Evolutionary conservation across 129 eudicot species (phyloP).

Genomic region (Calendula officinalis): DNA sequence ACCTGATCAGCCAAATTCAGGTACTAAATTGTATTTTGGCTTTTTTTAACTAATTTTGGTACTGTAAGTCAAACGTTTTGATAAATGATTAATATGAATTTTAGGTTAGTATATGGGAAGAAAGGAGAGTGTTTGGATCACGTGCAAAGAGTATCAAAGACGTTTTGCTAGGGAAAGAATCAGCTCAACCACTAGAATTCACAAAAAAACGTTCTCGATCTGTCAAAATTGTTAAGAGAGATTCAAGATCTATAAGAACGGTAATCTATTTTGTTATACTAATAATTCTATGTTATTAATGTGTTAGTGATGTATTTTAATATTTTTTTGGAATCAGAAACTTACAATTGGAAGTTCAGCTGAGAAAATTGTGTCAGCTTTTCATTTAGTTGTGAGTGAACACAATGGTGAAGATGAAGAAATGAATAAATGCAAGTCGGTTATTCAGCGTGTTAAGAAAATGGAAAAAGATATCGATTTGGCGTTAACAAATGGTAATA

Average conservation of each 20-base stretch:
- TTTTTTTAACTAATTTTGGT: background rate
- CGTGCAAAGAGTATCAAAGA: constrained; percentile 58
- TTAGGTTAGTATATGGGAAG: constrained; percentile 89
- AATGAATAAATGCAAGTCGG: constrained; percentile 78
- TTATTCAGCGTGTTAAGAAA: constrained; percentile 64
- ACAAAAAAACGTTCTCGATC: constrained; percentile 83
- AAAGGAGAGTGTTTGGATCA: constrained; percentile 91
- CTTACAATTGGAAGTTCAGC: constrained; percentile 73
- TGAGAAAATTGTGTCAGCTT: constrained; percentile 87
- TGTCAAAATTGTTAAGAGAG: constrained; percentile 76
- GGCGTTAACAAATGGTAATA: constrained; percentile 65
- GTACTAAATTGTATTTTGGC: background rate
- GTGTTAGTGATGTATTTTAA: constrained; percentile 1
- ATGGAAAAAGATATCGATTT: constrained; percentile 73
- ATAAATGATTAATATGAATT: constrained; percentile 13
- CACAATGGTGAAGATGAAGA: constrained; percentile 70
- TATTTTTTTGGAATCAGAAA: constrained; percentile 50
- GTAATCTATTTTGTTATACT: constrained; percentile 22
- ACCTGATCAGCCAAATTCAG: too few species aligned
- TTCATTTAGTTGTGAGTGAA: constrained; percentile 73
- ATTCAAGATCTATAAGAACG: constrained; percentile 79
- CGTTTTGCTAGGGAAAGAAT: constrained; percentile 74
- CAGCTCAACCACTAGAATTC: constrained; percentile 73
- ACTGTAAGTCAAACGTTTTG: background rate
- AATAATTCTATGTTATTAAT: background rate